Percentiles rank a stretch among this genome's conserved stretches.
These are phyloP conservation scores for Colletotrichum tanaceti DNA, from an alignment of 2,329 filamentous ascomycete genomes.

Conservation along the genomic window DNA sequence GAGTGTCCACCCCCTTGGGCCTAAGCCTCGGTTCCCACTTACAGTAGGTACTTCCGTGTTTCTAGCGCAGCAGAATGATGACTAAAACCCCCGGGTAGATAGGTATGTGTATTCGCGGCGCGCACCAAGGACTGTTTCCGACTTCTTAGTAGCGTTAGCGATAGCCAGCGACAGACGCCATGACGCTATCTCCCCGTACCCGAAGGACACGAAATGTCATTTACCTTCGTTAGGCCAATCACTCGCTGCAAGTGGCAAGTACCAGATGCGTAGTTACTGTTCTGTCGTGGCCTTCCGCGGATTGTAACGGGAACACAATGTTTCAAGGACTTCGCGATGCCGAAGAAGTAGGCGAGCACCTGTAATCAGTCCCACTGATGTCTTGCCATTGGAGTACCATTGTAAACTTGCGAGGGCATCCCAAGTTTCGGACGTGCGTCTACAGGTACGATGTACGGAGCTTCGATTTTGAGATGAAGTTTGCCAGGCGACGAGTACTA, in stretches of 20 bases:
- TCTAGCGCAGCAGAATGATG: no score
- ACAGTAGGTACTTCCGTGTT: no score
- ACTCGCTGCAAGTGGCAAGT: no score
- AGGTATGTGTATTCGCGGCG: no score
- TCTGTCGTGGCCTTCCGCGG: background rate
- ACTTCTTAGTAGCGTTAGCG: constrained; percentile 1
- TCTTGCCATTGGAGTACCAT: no score
- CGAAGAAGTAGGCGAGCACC: background rate
- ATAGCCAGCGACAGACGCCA: background rate
- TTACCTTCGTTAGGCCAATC: no score
- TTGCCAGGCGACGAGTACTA: no score
- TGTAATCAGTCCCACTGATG: background rate
- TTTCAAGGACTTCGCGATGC: background rate
- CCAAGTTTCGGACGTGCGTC: background rate
- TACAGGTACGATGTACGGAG: background rate
- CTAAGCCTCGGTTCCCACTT: constrained; percentile 29
- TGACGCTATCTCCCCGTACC: no score
- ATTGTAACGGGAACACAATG: background rate
- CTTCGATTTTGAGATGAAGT: constrained; percentile 1
- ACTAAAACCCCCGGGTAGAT: no score
- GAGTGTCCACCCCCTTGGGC: background rate
- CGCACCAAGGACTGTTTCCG: background rate
- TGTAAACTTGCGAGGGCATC: background rate
- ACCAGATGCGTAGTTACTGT: no score
- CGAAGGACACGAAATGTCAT: no score